Evolutionary conservation across 768 basidiomycete genomes (phyloP).

Genomic region (Mycena polygramma): DNA sequence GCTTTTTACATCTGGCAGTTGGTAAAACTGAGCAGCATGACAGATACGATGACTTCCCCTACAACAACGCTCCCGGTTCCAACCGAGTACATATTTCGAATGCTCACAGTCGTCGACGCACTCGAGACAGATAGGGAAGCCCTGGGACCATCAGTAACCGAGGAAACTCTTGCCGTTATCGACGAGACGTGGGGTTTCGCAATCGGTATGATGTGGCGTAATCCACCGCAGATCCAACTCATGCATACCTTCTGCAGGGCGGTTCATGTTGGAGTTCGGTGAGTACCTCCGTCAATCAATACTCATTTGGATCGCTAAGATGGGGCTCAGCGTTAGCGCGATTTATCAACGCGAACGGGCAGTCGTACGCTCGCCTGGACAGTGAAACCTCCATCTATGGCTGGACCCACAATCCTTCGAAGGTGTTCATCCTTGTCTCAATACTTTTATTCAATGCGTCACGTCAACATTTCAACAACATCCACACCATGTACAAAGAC

Average conservation of each 20-base stretch:
- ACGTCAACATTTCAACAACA: background rate
- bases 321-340: background rate
- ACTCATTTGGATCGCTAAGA: background rate
- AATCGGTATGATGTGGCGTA: slow-evolving; percentile 1
- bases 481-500: slow-evolving; percentile 8
- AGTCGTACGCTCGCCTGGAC: background rate
- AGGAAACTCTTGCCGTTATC: background rate
- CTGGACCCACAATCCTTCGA: background rate
- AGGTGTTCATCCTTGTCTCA: background rate
- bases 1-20: background rate
- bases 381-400: slow-evolving; percentile 6
- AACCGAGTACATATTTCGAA: background rate
- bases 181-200: background rate
- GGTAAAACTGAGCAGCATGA: background rate
- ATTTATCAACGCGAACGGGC: slow-evolving; percentile 6
- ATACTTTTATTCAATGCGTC: background rate
- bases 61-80: background rate
- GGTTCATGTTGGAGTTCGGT: slow-evolving; percentile 10
- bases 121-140: background rate
- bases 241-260: background rate
- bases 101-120: background rate
- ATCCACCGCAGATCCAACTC: background rate
- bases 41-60: slow-evolving; percentile 15
- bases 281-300: too few relatives aligned
- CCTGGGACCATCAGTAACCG: background rate